A percentile compares a stretch with the other conserved stretches of the same genome.
phyloP scores from a whole-genome alignment of 2,329 filamentous ascomycete genomes.

The Cladosporium colombiae region DNA sequence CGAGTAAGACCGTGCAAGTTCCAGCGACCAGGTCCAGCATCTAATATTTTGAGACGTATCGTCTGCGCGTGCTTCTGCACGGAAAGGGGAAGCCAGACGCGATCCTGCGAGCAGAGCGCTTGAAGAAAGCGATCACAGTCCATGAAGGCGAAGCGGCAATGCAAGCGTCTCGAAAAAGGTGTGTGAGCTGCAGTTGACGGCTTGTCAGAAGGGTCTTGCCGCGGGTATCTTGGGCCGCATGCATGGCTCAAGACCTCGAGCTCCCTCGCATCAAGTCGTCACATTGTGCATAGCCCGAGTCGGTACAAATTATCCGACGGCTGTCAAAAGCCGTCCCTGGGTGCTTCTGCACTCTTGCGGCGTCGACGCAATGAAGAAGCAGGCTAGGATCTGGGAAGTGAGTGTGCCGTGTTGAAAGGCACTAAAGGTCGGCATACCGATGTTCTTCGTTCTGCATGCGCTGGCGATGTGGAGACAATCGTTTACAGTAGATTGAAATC shows the following conservation, averaged over 20 bases:
- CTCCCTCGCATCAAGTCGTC: conserved; percentile 3
- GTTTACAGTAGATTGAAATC: conserved; percentile 2
- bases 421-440: neutral
- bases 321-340: neutral
- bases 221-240: neutral
- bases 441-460: conserved; percentile 4
- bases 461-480: conserved; percentile 5
- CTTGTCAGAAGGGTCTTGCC: neutral
- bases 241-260: neutral
- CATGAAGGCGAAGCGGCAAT: neutral
- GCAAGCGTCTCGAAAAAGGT: conserved; percentile 1
- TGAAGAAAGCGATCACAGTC: conserved; percentile 2
- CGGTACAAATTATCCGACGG: neutral
- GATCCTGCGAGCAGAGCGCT: neutral
- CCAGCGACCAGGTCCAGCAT: conserved; percentile 10
- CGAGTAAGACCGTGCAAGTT: conserved; percentile 5
- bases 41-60: neutral
- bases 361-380: neutral
- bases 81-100: neutral
- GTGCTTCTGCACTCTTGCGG: neutral
- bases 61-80: conserved; percentile 8
- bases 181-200: neutral
- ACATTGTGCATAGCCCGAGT: neutral
- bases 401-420: neutral
- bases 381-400: neutral